Percentiles rank a stretch among this genome's conserved stretches.
phyloP scores from a whole-genome alignment of 768 basidiomycete species.

The Boletellus emodensis region DNA sequence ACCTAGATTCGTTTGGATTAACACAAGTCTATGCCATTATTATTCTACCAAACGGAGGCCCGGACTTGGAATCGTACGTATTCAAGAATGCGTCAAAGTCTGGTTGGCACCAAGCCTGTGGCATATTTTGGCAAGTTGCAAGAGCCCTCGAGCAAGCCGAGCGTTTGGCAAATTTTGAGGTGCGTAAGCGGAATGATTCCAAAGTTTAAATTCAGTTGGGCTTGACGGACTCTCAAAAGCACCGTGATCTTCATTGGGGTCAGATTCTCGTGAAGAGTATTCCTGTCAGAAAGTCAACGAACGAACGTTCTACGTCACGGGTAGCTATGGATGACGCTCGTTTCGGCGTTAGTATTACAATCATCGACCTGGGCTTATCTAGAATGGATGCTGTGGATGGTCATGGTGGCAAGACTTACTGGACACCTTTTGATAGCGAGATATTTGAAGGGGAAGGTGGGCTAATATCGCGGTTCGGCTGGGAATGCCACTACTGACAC shows the following conservation, averaged over 20 bases:
- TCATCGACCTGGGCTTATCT: conserved; percentile 94
- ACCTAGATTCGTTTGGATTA: conserved; percentile 65
- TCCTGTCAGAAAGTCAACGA: conserved; percentile 33
- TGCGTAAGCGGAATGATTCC: conserved; percentile 32
- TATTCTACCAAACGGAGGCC: conserved; percentile 84
- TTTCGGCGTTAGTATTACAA: conserved; percentile 72
- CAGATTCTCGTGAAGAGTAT: conserved; percentile 81
- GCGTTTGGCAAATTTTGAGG: conserved; percentile 80
- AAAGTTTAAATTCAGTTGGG: not conserved
- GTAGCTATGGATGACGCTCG: conserved; percentile 60
- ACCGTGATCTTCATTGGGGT: conserved; percentile 98
- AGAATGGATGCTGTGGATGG: conserved; percentile 65
- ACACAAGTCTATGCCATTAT: conserved; percentile 87
- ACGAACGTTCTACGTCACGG: conserved; percentile 30
- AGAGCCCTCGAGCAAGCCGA: conserved; percentile 79
- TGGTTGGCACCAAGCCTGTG: conserved; percentile 85
- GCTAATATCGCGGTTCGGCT: conserved; percentile 2
- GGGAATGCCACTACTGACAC: conserved; percentile 8
- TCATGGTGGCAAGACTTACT: conserved; percentile 48
- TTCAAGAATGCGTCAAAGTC: conserved; percentile 54
- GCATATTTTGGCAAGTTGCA: conserved; percentile 88
- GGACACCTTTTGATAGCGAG: conserved; percentile 83
- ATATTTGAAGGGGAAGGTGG: conserved; percentile 89
- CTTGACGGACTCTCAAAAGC: conserved; percentile 45
- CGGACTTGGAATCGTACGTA: conserved; percentile 82